Evolutionary conservation across 2,329 filamentous ascomycete species (phyloP).

Genomic region (Pestalotiopsis sp.): DNA sequence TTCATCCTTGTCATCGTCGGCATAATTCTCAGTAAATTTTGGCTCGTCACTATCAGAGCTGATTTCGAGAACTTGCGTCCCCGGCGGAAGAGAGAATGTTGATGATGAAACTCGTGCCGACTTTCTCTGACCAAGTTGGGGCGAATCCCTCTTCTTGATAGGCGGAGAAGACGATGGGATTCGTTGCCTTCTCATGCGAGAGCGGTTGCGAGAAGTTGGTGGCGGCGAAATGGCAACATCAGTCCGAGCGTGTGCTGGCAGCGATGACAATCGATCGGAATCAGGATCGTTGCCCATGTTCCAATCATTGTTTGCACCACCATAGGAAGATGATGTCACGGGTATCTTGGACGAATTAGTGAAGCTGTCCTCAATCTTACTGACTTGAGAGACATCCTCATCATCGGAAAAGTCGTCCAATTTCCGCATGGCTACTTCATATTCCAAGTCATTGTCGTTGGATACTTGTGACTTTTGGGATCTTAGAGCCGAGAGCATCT

Average conservation of each 20-base stretch:
- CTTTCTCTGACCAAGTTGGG: background rate
- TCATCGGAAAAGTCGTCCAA: conserved; percentile 35
- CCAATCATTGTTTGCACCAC: conserved; percentile 18
- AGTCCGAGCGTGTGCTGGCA: conserved; percentile 22
- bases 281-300: background rate
- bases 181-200: background rate
- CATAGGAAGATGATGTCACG: conserved; percentile 24
- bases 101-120: conserved; percentile 13
- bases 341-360: conserved; percentile 14
- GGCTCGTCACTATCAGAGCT: conserved; percentile 34
- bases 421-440: conserved; percentile 47
- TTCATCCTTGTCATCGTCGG: conserved; percentile 41
- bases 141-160: background rate
- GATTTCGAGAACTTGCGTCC: conserved; percentile 40
- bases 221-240: conserved; percentile 26
- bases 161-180: background rate
- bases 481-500: conserved; percentile 26
- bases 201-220: background rate
- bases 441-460: conserved; percentile 36
- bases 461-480: conserved; percentile 26
- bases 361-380: background rate
- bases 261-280: conserved; percentile 2
- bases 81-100: conserved; percentile 35
- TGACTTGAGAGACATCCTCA: conserved; percentile 1
- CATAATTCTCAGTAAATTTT: conserved; percentile 36